These are phyloP conservation scores for Prototheca wickerhamii DNA, from an alignment of 163 green algal genomes.

Conservation along the genomic window DNA sequence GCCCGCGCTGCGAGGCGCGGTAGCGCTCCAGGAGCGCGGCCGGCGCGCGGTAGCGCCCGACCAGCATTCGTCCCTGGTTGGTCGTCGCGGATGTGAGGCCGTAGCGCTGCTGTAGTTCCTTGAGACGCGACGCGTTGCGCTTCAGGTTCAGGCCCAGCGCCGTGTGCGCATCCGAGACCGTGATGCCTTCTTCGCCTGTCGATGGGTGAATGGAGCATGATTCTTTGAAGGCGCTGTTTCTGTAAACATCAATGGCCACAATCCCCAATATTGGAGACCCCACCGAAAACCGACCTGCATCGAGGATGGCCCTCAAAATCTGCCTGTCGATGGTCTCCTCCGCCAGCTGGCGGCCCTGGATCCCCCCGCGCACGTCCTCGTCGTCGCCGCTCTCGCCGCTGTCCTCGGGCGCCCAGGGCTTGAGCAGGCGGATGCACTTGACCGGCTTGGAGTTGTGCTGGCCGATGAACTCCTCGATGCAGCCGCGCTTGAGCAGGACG, in stretches of 20 bases:
- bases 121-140: constrained; percentile 15
- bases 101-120: constrained; percentile 13
- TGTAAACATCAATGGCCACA: too few relatives aligned
- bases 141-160: constrained; percentile 25
- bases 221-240: too few relatives aligned
- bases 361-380: constrained; percentile 8
- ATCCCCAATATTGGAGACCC: too few relatives aligned
- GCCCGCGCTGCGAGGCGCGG: neutral
- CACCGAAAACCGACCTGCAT: constrained; percentile 5
- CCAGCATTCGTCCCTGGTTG: constrained; percentile 5
- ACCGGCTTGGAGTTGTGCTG: constrained; percentile 22
- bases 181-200: neutral
- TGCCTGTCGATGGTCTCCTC: constrained; percentile 50
- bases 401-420: constrained; percentile 9
- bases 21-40: neutral
- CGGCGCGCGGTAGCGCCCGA: neutral
- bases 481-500: constrained; percentile 30
- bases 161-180: constrained; percentile 8
- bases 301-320: constrained; percentile 31
- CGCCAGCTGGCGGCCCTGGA: constrained; percentile 16
- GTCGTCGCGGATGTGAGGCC: neutral
- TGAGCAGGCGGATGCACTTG: constrained; percentile 29
- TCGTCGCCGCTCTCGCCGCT: constrained; percentile 16
- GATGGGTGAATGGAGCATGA: neutral
- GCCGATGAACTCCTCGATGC: constrained; percentile 36